These are phyloP conservation scores for Solanum chaucha DNA, from an alignment of 257 asterid species.

Conservation along the genomic window DNA sequence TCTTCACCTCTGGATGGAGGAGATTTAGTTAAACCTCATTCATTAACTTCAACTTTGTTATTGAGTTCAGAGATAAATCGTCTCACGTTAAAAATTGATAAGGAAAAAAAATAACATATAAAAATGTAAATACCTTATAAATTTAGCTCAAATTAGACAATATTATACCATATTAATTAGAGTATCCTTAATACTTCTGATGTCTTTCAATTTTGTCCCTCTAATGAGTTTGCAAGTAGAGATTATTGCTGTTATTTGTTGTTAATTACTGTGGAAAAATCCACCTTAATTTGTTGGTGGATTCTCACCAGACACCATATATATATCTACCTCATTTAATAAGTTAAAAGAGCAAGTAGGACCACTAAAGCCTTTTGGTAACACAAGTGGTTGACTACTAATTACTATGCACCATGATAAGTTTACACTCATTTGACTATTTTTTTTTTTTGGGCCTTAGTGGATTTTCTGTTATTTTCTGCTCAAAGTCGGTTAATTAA, in stretches of 20 bases:
- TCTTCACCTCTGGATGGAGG: no score
- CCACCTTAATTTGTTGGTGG: background rate
- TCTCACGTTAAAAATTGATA: background rate
- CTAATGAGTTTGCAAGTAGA: background rate
- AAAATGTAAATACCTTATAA: background rate
- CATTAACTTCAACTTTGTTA: no score
- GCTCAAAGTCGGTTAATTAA: background rate
- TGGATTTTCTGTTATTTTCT: background rate
- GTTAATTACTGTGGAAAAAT: background rate
- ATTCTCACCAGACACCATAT: background rate
- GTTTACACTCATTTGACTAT: background rate
- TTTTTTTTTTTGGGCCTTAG: background rate
- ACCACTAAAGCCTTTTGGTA: background rate
- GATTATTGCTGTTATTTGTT: background rate
- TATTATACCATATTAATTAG: background rate
- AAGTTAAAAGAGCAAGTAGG: background rate
- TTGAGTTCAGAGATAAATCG: no score
- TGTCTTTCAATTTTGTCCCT: background rate
- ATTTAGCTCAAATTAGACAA: background rate
- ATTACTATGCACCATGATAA: background rate
- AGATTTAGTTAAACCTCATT: no score
- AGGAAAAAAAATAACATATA: background rate
- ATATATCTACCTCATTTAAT: background rate
- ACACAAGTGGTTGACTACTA: background rate
- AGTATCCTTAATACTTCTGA: background rate